These are phyloP conservation scores for Rhododendron molle DNA, from an alignment of 148 eudicot species.

Conservation along the genomic window DNA sequence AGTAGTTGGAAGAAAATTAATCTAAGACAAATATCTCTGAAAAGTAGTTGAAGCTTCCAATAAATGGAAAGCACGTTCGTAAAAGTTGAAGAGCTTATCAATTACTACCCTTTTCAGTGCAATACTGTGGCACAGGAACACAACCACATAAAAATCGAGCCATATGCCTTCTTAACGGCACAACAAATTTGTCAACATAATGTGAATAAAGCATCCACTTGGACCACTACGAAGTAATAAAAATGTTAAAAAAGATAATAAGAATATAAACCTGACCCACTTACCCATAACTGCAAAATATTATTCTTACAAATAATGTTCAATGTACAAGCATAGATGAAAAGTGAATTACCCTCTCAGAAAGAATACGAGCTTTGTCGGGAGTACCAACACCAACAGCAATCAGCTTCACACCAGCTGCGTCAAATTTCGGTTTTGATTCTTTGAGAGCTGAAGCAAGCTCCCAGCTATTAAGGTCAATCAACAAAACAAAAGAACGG, in stretches of 20 bases:
- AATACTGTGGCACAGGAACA: neutral
- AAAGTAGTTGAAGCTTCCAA: neutral
- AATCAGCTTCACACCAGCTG: constrained; percentile 85
- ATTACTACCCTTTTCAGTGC: neutral
- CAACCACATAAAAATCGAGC: neutral
- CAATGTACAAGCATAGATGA: neutral
- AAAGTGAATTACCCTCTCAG: constrained; percentile 53
- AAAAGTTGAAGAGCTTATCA: neutral
- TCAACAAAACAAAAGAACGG: neutral
- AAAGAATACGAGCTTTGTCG: constrained; percentile 73
- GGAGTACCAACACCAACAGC: constrained; percentile 93
- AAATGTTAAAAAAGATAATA: neutral
- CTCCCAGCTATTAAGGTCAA: constrained; percentile 65
- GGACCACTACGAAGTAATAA: neutral
- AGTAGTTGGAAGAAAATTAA: neutral
- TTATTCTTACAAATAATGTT: neutral
- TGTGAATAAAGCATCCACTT: neutral
- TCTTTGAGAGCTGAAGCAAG: constrained; percentile 71
- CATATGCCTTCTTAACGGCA: neutral
- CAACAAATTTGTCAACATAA: neutral
- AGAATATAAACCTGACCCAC: neutral
- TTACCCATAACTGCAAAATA: neutral
- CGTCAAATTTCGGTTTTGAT: constrained; percentile 55
- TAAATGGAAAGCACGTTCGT: neutral
- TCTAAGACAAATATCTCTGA: neutral